phyloP scores from a whole-genome alignment of 208 protist species.

The Zelonia costaricensis region DNA sequence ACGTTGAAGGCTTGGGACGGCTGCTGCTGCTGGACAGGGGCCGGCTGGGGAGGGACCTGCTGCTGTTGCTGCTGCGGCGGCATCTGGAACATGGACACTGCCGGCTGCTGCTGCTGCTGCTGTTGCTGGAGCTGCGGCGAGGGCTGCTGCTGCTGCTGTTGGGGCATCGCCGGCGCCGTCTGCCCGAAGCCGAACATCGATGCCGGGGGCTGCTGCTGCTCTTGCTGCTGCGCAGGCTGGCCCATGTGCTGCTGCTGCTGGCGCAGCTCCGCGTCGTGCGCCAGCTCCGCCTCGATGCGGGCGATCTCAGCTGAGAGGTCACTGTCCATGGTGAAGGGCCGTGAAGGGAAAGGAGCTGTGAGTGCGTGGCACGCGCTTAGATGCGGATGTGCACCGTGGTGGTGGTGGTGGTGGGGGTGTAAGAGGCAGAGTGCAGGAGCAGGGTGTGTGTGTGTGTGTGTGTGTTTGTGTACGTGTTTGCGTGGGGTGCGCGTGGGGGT shows the following conservation, averaged over 20 bases:
- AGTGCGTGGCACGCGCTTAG: no score
- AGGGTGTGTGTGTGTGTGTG: neutral
- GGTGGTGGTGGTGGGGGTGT: neutral
- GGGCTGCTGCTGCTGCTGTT: slow-evolving; percentile 35
- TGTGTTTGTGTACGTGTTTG: neutral
- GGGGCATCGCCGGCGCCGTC: slow-evolving; percentile 17
- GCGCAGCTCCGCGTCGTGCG: slow-evolving; percentile 57
- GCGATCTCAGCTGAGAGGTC: slow-evolving; percentile 80
- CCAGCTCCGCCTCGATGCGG: slow-evolving; percentile 76
- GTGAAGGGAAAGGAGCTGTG: neutral
- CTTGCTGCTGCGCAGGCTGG: slow-evolving; percentile 41
- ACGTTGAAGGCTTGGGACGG: slow-evolving; percentile 14
- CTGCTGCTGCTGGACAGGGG: slow-evolving; percentile 29
- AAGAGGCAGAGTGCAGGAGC: neutral
- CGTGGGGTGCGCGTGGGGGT: neutral
- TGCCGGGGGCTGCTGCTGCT: slow-evolving; percentile 28
- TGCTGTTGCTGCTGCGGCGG: slow-evolving; percentile 6
- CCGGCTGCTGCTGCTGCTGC: slow-evolving; percentile 10
- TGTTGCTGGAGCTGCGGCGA: slow-evolving; percentile 25
- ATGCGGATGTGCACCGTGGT: neutral
- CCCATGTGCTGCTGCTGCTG: slow-evolving; percentile 56
- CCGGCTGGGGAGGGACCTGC: slow-evolving; percentile 1
- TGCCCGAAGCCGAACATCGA: slow-evolving; percentile 14
- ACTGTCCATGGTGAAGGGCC: slow-evolving; percentile 43
- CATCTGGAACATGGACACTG: no score